phyloP scores from a whole-genome alignment of 495 filamentous ascomycete species.

The Penicillium fimorum region DNA sequence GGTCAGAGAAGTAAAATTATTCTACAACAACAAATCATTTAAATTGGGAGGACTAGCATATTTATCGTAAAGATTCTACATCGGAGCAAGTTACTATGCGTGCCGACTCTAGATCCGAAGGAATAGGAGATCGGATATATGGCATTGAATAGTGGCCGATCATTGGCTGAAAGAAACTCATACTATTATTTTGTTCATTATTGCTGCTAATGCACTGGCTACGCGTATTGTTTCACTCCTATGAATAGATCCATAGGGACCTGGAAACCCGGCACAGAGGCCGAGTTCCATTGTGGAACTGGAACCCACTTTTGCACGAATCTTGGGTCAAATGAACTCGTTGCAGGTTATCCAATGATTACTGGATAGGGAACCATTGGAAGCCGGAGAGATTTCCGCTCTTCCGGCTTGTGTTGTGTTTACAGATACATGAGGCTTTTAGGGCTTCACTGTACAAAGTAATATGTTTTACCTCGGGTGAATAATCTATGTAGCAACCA shows the following conservation, averaged over 20 bases:
- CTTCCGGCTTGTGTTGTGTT: background rate
- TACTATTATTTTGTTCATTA: background rate
- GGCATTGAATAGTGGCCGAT: background rate
- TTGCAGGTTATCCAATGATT: background rate
- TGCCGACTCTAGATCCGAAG: slow-evolving; percentile 8
- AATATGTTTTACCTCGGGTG: background rate
- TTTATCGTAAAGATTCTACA: slow-evolving; percentile 8
- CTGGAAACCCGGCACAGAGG: slow-evolving; percentile 4
- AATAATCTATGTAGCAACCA: background rate
- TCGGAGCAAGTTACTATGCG: background rate
- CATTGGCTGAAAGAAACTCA: background rate
- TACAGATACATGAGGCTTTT: background rate
- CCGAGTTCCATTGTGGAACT: slow-evolving; percentile 9
- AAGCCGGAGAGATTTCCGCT: background rate
- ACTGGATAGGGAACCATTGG: background rate
- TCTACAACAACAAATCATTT: background rate
- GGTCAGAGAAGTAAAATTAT: background rate
- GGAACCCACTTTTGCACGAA: background rate
- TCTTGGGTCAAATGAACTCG: background rate
- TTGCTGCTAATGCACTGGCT: background rate
- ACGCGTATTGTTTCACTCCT: background rate
- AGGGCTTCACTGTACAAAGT: background rate
- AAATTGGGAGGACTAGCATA: background rate
- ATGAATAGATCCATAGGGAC: background rate
- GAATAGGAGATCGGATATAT: background rate